Base-by-base conservation (phyloP, 1,284 basidiomycete genomes). In the Microbotryum scabiosae region DNA sequence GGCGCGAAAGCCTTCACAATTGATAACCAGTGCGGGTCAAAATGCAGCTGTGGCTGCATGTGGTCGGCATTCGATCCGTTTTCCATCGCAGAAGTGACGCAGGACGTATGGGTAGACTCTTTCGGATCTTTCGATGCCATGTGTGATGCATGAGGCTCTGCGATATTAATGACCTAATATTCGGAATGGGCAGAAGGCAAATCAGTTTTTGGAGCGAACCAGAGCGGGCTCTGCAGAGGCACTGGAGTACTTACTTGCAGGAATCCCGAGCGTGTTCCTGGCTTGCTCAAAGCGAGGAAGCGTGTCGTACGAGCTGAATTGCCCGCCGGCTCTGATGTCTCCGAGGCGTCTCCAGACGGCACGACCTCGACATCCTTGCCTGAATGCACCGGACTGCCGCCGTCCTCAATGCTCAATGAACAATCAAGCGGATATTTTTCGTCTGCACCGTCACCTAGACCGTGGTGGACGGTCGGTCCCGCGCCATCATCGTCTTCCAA, bases 201-300 rank as follows among this genome's bases (percentile, higher is more conserved):
- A 26, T 62, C 44, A 32, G 45, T 50, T 58, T 26, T 46, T 30
- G 41, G 32, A 58, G 36, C 21, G 36, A 41, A 12, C 36, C 36
- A 41, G 36, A 41, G 36, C 10, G 36, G 36, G 4, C 36, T 41
- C 36, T 18, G 36, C 16, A 16, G 36, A 18, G 36, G 16, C 36
- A 36, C 10, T 16, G 14, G 36, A 41, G 16, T 2, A 12, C 10
- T 9, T 30, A 89, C 90, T 80, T 97, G 90, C 5, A 98, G 80
- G 73, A 91, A 96, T 54, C 88, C 82, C 53, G 87, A 82, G 12
- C 79, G 80, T 0, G 86, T 85, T 1, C 92, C 81, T 70, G 92
- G 97, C 74, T 98, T 97, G 77, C 96, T 91, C 4, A 98, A 78
- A 1, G 94, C 92, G 14, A 98, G 76, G 75, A 98, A 98, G 56